phyloP scores from a whole-genome alignment of 169 alveolate species.

The Plasmodium ovale region DNA sequence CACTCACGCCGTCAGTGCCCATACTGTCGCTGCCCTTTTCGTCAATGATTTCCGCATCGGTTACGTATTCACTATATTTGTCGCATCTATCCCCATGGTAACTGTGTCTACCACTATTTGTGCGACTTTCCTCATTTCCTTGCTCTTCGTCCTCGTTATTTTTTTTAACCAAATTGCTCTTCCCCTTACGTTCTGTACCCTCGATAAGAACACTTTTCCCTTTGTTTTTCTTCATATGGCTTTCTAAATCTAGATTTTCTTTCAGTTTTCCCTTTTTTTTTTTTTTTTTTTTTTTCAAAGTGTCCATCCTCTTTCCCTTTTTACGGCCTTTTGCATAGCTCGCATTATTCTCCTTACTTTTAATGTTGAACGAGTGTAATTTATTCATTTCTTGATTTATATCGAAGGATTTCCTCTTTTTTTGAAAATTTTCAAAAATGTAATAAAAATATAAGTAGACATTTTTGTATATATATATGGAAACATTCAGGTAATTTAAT shows the following conservation, averaged over 20 bases:
- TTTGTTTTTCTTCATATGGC: background rate
- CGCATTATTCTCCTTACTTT: background rate
- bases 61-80: too few relatives aligned
- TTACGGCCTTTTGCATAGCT: background rate
- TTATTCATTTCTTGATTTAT: slow-evolving; percentile 34
- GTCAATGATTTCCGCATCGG: too few relatives aligned
- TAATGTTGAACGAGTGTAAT: slow-evolving; percentile 27
- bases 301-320: background rate
- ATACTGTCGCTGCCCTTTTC: background rate
- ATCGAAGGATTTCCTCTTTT: slow-evolving; percentile 37
- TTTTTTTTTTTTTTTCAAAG: background rate
- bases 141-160: background rate
- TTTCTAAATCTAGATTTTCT: too few relatives aligned
- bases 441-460: slow-evolving; percentile 58
- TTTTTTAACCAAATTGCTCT: background rate
- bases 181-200: too few relatives aligned
- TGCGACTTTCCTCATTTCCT: background rate
- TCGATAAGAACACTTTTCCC: too few relatives aligned
- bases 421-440: slow-evolving; percentile 62
- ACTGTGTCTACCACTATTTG: background rate
- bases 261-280: background rate
- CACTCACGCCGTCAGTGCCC: background rate
- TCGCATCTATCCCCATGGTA: background rate
- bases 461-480: slow-evolving; percentile 51
- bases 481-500: slow-evolving; percentile 29